These are phyloP conservation scores for Acacia crassicarpa DNA, from an alignment of 306 rosid species.

Conservation along the genomic window DNA sequence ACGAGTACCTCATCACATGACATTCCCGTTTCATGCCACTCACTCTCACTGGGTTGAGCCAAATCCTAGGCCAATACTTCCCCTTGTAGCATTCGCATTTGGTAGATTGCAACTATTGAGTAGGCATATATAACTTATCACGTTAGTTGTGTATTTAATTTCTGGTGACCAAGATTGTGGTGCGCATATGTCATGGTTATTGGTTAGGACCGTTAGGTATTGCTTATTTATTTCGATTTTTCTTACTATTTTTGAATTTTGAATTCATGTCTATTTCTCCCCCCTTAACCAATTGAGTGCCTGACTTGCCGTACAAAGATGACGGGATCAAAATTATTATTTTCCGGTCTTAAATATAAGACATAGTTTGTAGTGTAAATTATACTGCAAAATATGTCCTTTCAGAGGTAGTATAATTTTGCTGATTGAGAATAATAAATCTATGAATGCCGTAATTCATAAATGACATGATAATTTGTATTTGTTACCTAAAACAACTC, in stretches of 20 bases:
- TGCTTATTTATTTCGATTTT: not conserved
- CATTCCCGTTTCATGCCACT: slow-evolving; percentile 28
- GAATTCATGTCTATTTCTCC: not conserved
- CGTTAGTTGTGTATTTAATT: not conserved
- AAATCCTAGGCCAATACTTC: slow-evolving; percentile 10
- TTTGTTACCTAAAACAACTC: not conserved
- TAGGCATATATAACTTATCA: not conserved
- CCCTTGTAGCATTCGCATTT: not conserved
- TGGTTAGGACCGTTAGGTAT: not conserved
- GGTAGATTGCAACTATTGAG: not conserved
- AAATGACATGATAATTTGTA: not conserved
- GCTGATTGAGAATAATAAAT: not conserved
- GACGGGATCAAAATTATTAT: not conserved
- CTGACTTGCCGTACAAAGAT: not conserved
- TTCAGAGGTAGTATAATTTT: not conserved
- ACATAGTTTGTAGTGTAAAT: no score
- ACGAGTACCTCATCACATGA: slow-evolving; percentile 69
- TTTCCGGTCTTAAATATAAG: no score
- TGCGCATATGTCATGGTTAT: not conserved
- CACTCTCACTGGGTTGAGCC: slow-evolving; percentile 46
- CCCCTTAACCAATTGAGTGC: not conserved
- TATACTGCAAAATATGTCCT: no score
- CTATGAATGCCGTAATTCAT: not conserved
- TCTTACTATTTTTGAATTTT: not conserved
- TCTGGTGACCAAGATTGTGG: not conserved